Conservation (phyloP, 179 eudicot species). For the Pouteria campechiana region DNA sequence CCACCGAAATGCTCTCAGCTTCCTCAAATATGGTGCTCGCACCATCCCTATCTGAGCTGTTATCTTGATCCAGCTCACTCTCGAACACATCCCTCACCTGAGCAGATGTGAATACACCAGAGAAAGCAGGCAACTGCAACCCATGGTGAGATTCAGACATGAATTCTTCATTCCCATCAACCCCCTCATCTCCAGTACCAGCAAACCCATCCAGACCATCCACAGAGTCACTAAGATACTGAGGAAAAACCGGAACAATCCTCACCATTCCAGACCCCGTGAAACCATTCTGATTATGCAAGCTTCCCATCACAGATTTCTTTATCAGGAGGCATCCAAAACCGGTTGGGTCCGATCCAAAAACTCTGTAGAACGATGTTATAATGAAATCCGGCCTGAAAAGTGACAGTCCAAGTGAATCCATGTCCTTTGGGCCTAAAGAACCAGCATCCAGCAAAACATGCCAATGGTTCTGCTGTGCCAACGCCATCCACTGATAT, state of each 20-base stretch:
- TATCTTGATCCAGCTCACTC: conserved; percentile 88
- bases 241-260: conserved; percentile 81
- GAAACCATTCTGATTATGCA: conserved; percentile 81
- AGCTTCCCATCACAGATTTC: conserved; percentile 82
- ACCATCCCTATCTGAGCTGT: conserved; percentile 77
- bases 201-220: conserved; percentile 69
- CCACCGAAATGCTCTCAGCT: conserved; percentile 76
- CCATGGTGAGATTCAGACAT: conserved; percentile 46
- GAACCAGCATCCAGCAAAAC: conserved; percentile 97
- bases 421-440: conserved; percentile 99
- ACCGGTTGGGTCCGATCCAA: conserved; percentile 95
- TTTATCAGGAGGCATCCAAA: conserved; percentile 96
- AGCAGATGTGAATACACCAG: conserved; percentile 87
- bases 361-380: conserved; percentile 90
- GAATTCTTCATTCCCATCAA: conserved; percentile 39
- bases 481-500: conserved; percentile 99
- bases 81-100: conserved; percentile 98
- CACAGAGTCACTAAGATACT: conserved; percentile 71
- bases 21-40: conserved; percentile 95
- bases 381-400: conserved; percentile 96
- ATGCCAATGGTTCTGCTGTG: conserved; percentile 99
- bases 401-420: conserved; percentile 92
- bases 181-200: conserved; percentile 51
- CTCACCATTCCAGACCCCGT: conserved; percentile 92
- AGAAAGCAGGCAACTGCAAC: conserved; percentile 81